Evolutionary conservation across 1,284 basidiomycete genomes (phyloP).

Genomic region (Ustilago lituana): DNA sequence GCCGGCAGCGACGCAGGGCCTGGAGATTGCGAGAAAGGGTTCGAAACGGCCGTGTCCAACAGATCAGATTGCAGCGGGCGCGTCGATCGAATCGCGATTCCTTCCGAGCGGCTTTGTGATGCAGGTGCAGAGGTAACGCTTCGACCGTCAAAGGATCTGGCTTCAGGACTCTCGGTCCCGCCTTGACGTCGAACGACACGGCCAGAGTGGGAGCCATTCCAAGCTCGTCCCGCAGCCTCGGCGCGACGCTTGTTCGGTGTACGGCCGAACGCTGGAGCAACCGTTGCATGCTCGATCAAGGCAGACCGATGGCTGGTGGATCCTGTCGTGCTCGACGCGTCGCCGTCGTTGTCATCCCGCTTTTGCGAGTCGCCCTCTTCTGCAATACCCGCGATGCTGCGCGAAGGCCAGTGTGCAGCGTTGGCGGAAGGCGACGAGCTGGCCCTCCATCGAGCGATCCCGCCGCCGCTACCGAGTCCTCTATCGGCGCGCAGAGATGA

Average conservation of each 20-base stretch:
- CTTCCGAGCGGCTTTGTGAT: slow-evolving; percentile 38
- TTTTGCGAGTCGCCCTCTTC: slow-evolving; percentile 16
- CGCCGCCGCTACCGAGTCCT: slow-evolving; percentile 7
- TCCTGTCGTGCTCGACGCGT: slow-evolving; percentile 26
- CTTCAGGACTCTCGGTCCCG: slow-evolving; percentile 13
- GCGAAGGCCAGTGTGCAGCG: slow-evolving; percentile 27
- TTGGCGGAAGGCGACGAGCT: slow-evolving; percentile 29
- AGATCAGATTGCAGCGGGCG: slow-evolving; percentile 24
- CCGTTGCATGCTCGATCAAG: slow-evolving; percentile 40
- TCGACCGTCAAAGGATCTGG: slow-evolving; percentile 11
- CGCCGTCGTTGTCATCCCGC: slow-evolving; percentile 19
- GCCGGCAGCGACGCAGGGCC: slow-evolving; percentile 37
- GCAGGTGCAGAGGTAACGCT: slow-evolving; percentile 37
- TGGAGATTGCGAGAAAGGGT: slow-evolving; percentile 51
- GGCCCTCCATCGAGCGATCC: slow-evolving; percentile 22
- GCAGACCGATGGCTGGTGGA: slow-evolving; percentile 40
- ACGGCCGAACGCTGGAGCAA: slow-evolving; percentile 44
- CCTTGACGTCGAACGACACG: slow-evolving; percentile 16
- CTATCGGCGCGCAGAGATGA: slow-evolving; percentile 25
- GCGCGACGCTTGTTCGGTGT: slow-evolving; percentile 26
- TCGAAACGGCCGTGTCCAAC: slow-evolving; percentile 33
- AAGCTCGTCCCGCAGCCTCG: slow-evolving; percentile 12
- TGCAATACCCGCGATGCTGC: slow-evolving; percentile 30
- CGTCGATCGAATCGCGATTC: slow-evolving; percentile 27
- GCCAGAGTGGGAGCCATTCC: slow-evolving; percentile 20